Percentiles rank a stretch among this genome's conserved stretches.
These are phyloP conservation scores for Camelina hispida DNA, from an alignment of 345 rosid genomes.

Conservation along the genomic window DNA sequence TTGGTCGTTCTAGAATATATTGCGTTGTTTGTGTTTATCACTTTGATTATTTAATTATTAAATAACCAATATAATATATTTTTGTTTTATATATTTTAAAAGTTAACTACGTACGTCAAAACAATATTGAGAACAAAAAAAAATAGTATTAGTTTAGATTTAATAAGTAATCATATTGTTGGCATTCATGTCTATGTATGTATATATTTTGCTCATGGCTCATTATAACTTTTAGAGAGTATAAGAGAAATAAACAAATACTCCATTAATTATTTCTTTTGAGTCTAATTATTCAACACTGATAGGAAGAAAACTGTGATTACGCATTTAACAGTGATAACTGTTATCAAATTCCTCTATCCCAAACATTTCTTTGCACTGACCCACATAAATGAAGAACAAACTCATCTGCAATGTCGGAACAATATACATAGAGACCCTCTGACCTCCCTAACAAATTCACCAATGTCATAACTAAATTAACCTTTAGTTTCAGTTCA, in stretches of 20 bases:
- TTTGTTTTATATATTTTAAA: too few relatives aligned
- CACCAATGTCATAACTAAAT: slow-evolving; percentile 29
- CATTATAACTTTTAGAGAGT: too few relatives aligned
- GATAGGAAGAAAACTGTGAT: neutral
- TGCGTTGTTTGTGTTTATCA: too few relatives aligned
- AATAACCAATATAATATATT: too few relatives aligned
- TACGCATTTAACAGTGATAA: neutral
- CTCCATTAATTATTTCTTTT: neutral
- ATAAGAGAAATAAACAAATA: neutral
- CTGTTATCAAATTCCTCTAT: neutral
- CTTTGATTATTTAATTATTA: too few relatives aligned
- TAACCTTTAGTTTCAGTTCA: slow-evolving; percentile 14
- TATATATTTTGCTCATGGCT: too few relatives aligned
- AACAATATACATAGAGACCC: slow-evolving; percentile 20
- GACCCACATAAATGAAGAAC: neutral
- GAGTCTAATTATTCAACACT: neutral
- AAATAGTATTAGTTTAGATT: too few relatives aligned
- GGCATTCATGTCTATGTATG: too few relatives aligned
- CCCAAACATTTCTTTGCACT: neutral
- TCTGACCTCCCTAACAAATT: slow-evolving; percentile 27
- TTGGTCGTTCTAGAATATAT: too few relatives aligned
- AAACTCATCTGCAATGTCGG: slow-evolving; percentile 16
- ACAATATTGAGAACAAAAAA: too few relatives aligned
- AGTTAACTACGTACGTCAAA: too few relatives aligned
- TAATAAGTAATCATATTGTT: too few relatives aligned